Conservation (phyloP, 176 grass and related monocot genomes). For the Leersia perrieri region DNA sequence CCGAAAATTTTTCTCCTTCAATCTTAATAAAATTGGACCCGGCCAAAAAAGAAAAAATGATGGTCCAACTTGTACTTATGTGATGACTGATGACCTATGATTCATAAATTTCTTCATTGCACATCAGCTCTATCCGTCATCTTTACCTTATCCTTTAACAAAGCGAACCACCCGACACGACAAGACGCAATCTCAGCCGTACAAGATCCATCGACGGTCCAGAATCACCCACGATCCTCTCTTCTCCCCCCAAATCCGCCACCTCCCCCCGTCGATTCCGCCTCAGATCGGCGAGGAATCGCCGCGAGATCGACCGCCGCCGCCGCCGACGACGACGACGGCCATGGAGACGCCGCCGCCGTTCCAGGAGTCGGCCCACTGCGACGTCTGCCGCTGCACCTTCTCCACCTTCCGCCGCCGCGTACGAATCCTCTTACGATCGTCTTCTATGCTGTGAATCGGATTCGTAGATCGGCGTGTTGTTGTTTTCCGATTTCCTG, state of each 20-base stretch:
- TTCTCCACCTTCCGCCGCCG: conserved; percentile 96
- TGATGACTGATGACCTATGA: neutral
- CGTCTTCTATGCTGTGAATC: neutral
- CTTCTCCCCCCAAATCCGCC: neutral
- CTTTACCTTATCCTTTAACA: no score
- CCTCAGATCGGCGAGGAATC: conserved; percentile 30
- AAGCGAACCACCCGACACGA: neutral
- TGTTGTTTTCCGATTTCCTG: neutral
- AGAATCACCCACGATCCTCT: neutral
- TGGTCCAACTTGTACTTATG: neutral
- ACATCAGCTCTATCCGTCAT: neutral
- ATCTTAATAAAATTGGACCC: no score
- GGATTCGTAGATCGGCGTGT: neutral
- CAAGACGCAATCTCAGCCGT: conserved; percentile 9
- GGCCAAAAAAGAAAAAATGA: no score
- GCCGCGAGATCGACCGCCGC: neutral
- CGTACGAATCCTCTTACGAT: conserved; percentile 38
- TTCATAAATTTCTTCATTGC: neutral
- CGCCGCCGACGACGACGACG: neutral
- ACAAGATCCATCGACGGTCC: neutral
- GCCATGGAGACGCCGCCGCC: conserved; percentile 66
- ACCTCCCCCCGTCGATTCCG: neutral
- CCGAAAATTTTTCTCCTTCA: no score
- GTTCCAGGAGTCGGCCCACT: conserved; percentile 89
- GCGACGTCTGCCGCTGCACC: conserved; percentile 89